Evolutionary conservation across 768 basidiomycete genomes (phyloP).

Genomic region (Termitomyces sp.): DNA sequence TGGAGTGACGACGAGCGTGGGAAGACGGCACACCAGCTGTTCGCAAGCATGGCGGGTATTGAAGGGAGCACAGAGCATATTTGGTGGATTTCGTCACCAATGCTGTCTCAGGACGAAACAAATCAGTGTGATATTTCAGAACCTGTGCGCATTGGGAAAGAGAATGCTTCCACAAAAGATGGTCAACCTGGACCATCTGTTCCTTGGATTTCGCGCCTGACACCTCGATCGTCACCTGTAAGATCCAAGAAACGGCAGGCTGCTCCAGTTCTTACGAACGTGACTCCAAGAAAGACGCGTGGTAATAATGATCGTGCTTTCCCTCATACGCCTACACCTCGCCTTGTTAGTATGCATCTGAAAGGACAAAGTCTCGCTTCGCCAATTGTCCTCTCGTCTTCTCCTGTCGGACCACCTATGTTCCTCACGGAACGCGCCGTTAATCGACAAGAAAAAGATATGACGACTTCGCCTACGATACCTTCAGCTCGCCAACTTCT

Average conservation of each 20-base stretch:
- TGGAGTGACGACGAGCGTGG: slow-evolving; percentile 48
- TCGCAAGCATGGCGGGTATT: slow-evolving; percentile 36
- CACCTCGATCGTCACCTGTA: slow-evolving; percentile 17
- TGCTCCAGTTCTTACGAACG: not conserved
- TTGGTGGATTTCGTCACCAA: slow-evolving; percentile 21
- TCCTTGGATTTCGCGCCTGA: slow-evolving; percentile 13
- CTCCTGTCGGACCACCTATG: slow-evolving; percentile 5
- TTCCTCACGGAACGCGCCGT: not conserved
- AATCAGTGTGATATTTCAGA: not conserved
- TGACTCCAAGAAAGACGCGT: not conserved
- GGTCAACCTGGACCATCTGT: slow-evolving; percentile 1
- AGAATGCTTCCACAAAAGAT: not conserved
- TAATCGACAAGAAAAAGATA: not conserved
- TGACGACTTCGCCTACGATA: not conserved
- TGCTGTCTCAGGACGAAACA: not conserved
- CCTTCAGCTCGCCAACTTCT: not conserved
- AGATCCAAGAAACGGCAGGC: not conserved
- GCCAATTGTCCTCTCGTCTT: slow-evolving; percentile 19
- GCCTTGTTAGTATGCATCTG: not conserved
- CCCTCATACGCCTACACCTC: slow-evolving; percentile 4
- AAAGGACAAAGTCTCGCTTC: slow-evolving; percentile 16
- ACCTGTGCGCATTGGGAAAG: not conserved
- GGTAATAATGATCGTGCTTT: not conserved
- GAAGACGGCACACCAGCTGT: slow-evolving; percentile 51
- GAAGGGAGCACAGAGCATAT: slow-evolving; percentile 24